Base-by-base conservation (phyloP, 257 asterid genomes). In the Voacanga thouarsii region DNA sequence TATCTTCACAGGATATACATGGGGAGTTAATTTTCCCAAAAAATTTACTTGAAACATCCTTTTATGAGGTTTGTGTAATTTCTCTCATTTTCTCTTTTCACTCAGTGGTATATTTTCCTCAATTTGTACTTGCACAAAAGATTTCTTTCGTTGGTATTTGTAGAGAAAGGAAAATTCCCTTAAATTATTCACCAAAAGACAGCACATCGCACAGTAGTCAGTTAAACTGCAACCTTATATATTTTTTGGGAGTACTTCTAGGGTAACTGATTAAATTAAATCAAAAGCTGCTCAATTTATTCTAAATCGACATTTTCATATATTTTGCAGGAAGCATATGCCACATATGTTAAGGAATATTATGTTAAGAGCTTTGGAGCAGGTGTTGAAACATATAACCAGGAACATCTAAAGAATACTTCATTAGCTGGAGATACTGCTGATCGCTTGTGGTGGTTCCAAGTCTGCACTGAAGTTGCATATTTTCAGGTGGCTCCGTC, bases 361-460 rank as follows among this genome's bases (percentile, higher is more conserved):
- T 92, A 72, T 60, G 74, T 89, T 26, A 80, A 83, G 82, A 80
- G 76, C 73, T 80, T 87, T 21, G 97, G 98, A 53, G 86, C 19
- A 50, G 71, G 81, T 66, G 88, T 89, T 45, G 93, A 87, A 84
- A 81, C 98, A 55, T 95, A 95, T 33, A 71, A 90, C 83, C 99
- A 95, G 83, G 82, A 87, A 80, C 83, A 83, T 76, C 82, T 95
- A 88, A 95, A 88, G 91, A 80, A 82, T 43, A 83, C 91, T 74
- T 77, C 83, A 80, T 55, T 87, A 75, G 81, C 47, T 33, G 80
- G 78, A 57, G 84, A 84, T 68, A 81, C 87, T 56, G 81, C 92
- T 57, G 90, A 82, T 82, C 98, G 97, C 77, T 82, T 95, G 86
- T 95, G 99, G 99, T 95, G 99, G 99, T 95, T 93, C 92, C 99